Evolutionary conservation across 179 eudicot species (phyloP).

Genomic region (Beta lomatogona): DNA sequence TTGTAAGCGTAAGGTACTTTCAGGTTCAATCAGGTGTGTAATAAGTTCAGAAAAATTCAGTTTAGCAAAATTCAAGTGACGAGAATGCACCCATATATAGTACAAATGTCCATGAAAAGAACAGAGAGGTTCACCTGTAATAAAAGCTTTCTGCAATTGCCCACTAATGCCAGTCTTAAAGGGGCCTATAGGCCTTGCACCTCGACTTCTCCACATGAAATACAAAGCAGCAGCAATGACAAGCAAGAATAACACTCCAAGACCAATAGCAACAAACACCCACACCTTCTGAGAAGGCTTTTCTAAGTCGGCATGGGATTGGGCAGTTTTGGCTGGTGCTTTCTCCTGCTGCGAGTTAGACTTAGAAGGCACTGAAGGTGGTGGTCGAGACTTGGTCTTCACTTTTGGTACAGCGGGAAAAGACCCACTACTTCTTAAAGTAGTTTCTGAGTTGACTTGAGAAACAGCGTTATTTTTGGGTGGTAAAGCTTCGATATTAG

Average conservation of each 20-base stretch:
- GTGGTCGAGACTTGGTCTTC: conserved; percentile 33
- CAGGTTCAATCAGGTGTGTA: too few species aligned
- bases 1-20: too few species aligned
- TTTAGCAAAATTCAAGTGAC: too few species aligned
- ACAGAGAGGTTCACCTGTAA: conserved; percentile 57
- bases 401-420: conserved; percentile 58
- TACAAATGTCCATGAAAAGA: conserved; percentile 18
- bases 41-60: too few species aligned
- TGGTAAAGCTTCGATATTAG: conserved; percentile 58
- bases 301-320: conserved; percentile 24
- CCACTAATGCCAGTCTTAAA: conserved; percentile 96
- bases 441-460: conserved; percentile 40
- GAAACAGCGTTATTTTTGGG: conserved; percentile 33
- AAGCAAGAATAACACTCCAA: conserved; percentile 45
- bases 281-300: conserved; percentile 40
- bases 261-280: conserved; percentile 56
- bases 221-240: conserved; percentile 36
- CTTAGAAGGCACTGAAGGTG: conserved; percentile 30
- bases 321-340: conserved; percentile 23
- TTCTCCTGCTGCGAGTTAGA: conserved; percentile 19
- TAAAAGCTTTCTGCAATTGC: conserved; percentile 94
- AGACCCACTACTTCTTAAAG: conserved; percentile 77
- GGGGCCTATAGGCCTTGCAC: conserved; percentile 67
- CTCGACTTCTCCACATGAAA: conserved; percentile 52
- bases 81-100: background rate